Conservation (phyloP, 2,329 filamentous ascomycete species). For the Colletotrichum liaoningense region DNA sequence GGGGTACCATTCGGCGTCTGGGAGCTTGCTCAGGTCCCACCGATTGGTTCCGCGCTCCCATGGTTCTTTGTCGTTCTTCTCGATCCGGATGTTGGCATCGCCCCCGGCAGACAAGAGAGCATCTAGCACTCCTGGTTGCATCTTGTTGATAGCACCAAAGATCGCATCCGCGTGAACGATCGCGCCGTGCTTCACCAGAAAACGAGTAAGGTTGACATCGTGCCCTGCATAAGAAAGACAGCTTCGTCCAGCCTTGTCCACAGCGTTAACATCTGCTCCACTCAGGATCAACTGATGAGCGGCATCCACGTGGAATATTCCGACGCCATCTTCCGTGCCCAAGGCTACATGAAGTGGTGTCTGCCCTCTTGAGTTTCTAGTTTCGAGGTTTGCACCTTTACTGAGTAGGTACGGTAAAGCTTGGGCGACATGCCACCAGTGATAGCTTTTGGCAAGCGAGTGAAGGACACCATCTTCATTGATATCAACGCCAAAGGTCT, state of each 20-base stretch:
- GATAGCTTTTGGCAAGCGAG: background rate
- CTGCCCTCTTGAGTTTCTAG: background rate
- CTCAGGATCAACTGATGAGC: background rate
- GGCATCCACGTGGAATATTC: conserved; percentile 4
- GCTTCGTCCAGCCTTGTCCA: conserved; percentile 17
- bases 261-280: conserved; percentile 26
- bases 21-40: background rate
- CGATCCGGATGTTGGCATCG: conserved; percentile 5
- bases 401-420: conserved; percentile 32
- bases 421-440: conserved; percentile 35
- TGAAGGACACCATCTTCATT: conserved; percentile 35
- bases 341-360: conserved; percentile 32
- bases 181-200: conserved; percentile 27
- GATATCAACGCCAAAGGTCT: conserved; percentile 46
- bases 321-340: background rate
- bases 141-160: conserved; percentile 35
- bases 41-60: too few species aligned
- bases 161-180: conserved; percentile 26
- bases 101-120: background rate
- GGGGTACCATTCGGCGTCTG: conserved; percentile 8
- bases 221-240: conserved; percentile 26
- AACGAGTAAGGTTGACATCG: conserved; percentile 11
- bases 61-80: background rate
- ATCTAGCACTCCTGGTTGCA: conserved; percentile 7
- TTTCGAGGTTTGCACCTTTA: conserved; percentile 15